Percentiles rank a stretch among this genome's conserved stretches.
phyloP scores from a whole-genome alignment of 352 stramenopile genomes.

The Phytopythium cucurbitacearum region DNA sequence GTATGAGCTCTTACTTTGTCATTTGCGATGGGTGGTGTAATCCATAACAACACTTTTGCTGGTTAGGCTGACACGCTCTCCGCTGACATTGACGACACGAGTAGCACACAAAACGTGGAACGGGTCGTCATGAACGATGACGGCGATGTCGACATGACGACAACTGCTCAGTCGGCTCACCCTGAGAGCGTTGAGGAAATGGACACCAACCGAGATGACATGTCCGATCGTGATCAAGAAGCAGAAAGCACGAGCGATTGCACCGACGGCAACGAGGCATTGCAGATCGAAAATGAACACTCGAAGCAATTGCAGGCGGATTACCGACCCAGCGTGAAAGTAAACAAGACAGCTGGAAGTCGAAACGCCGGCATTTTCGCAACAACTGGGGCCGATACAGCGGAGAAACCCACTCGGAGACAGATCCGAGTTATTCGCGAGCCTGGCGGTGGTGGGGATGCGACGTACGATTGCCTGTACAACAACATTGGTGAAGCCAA shows the following conservation, averaged over 20 bases:
- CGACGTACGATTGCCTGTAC: slow-evolving; percentile 28
- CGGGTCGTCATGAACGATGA: too few species aligned
- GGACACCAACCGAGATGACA: background rate
- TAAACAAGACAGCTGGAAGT: slow-evolving; percentile 24
- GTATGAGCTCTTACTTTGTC: background rate
- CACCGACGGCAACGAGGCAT: background rate
- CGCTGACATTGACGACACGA: too few species aligned
- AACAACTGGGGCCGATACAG: background rate
- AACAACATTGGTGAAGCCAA: background rate
- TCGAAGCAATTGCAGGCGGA: background rate
- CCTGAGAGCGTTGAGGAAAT: too few species aligned
- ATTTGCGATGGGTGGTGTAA: background rate
- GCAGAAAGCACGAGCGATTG: background rate
- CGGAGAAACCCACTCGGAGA: background rate
- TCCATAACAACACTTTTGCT: too few species aligned
- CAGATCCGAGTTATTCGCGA: slow-evolving; percentile 30
- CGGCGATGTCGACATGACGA: background rate
- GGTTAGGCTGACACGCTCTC: too few species aligned
- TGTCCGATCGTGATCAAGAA: background rate
- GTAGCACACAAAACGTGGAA: too few species aligned
- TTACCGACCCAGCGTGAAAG: slow-evolving; percentile 15
- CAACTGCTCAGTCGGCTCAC: too few species aligned
- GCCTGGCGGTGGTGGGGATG: slow-evolving; percentile 26
- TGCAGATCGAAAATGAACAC: background rate
- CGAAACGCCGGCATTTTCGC: slow-evolving; percentile 16